Base-by-base conservation (phyloP, 2,329 filamentous ascomycete species). In the Aspergillus neoniger region DNA sequence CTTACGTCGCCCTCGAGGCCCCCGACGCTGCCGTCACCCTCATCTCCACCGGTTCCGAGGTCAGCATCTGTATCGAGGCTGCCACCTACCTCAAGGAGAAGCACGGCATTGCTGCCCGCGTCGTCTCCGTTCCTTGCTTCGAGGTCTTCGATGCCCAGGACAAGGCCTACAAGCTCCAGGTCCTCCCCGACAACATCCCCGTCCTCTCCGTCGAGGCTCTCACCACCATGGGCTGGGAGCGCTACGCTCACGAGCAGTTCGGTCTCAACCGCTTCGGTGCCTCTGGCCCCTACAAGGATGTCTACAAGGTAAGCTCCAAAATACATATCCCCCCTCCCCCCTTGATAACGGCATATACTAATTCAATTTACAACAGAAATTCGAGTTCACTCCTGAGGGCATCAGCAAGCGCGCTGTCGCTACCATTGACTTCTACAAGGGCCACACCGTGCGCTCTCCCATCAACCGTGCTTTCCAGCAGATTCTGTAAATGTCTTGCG, bases 211-310 rank as follows among this genome's bases (percentile, higher is more conserved):
- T 99, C 70, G 95, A 99, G 85, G 93, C 92, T 78, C 96, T 96
- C 91, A 90, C 86, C 80, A 99, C 95, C 70, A 88, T 97, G 81
- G 95, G 95, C 71, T 99, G 95, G 95, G 93, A 98, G 87, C 91
- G 94, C 80, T 99, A 98, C 84, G 91, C 92, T 62, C 94, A 99
- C 82, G 95, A 99, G 88, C 95, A 99, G 84, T 99, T 99, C 75
- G 95, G 95, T 78, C 88, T 99, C 69, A 99, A 99, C 90, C 88
- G 95, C 78, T 99, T 99, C 81, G 95, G 95, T 88, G 94, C 94
- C 69, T 96, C 91, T 59, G 95, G 94, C 74, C 90, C 94, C 69
- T 98, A 98, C 86, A 94, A 94, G 89, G 89, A 98, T 74, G 92
- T 99, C 63, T 99, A 99, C 87, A 90, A 91, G 85, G 91, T 84